Evolutionary conservation across 805 yeast genomes (phyloP).

Genomic region (Ogataea populi-albae): DNA sequence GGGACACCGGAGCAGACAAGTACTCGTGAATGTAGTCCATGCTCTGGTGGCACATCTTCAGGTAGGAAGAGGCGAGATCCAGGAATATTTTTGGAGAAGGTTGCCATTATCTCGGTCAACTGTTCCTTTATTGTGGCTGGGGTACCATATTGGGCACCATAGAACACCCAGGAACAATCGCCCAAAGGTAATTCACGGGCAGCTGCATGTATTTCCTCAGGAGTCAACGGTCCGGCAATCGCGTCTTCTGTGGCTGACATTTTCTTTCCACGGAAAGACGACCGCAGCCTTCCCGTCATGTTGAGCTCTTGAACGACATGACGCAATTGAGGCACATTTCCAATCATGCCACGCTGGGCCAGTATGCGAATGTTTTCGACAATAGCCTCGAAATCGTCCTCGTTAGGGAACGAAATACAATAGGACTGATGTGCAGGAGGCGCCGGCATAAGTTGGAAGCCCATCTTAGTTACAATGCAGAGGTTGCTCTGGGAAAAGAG

Average conservation of each 20-base stretch:
- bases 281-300: not conserved
- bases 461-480: conserved; percentile 1
- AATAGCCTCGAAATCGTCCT: not conserved
- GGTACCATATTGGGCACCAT: too few species aligned
- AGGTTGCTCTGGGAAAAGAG: conserved; percentile 1
- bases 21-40: too few species aligned
- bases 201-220: too few species aligned
- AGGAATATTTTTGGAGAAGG: too few species aligned
- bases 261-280: conserved; percentile 1
- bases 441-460: conserved; percentile 1
- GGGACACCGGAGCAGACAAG: too few species aligned
- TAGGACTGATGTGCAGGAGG: conserved; percentile 2
- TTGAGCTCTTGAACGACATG: conserved; percentile 2
- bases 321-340: conserved; percentile 1
- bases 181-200: too few species aligned
- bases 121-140: too few species aligned
- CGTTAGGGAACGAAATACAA: conserved; percentile 1
- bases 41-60: too few species aligned
- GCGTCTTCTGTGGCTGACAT: not conserved
- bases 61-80: too few species aligned
- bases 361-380: not conserved
- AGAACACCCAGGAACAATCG: too few species aligned
- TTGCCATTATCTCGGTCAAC: too few species aligned
- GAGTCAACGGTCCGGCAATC: not conserved
- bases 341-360: not conserved